These are phyloP conservation scores for Xanthoconium separans DNA, from an alignment of 1,284 basidiomycete species.

Conservation along the genomic window DNA sequence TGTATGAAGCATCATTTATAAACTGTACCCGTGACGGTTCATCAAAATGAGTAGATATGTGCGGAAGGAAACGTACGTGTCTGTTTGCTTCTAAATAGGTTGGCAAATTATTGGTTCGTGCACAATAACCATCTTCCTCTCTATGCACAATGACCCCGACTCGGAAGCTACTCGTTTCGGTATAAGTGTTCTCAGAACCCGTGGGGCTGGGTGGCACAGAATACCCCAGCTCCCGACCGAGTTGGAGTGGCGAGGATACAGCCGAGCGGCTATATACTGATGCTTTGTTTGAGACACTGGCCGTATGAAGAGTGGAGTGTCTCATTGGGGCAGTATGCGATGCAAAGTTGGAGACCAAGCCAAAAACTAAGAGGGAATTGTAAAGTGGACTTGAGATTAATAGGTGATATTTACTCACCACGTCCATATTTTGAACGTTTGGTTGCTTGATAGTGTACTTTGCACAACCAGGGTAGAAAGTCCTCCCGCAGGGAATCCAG, in stretches of 20 bases:
- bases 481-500: slow-evolving; percentile 84
- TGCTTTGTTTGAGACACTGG: slow-evolving; percentile 14
- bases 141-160: slow-evolving; percentile 63
- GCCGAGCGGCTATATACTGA: slow-evolving; percentile 5
- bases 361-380: slow-evolving; percentile 14
- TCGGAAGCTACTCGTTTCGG: slow-evolving; percentile 47
- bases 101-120: slow-evolving; percentile 82
- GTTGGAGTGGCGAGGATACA: slow-evolving; percentile 24
- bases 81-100: slow-evolving; percentile 84
- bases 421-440: slow-evolving; percentile 58
- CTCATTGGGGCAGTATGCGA: slow-evolving; percentile 42
- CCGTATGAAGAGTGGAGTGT: slow-evolving; percentile 54
- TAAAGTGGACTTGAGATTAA: neutral
- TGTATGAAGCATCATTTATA: slow-evolving; percentile 49
- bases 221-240: slow-evolving; percentile 18
- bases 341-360: slow-evolving; percentile 18
- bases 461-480: slow-evolving; percentile 87
- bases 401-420: slow-evolving; percentile 35
- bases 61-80: slow-evolving; percentile 43
- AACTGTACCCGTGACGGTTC: slow-evolving; percentile 39
- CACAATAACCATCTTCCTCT: slow-evolving; percentile 57
- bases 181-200: slow-evolving; percentile 39
- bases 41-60: neutral
- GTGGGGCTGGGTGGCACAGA: slow-evolving; percentile 45
- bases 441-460: slow-evolving; percentile 70